A percentile compares a stretch with the other conserved stretches of the same genome.
phyloP scores from a whole-genome alignment of 1,284 basidiomycete genomes.

The Microbotryomycetes sp. region DNA sequence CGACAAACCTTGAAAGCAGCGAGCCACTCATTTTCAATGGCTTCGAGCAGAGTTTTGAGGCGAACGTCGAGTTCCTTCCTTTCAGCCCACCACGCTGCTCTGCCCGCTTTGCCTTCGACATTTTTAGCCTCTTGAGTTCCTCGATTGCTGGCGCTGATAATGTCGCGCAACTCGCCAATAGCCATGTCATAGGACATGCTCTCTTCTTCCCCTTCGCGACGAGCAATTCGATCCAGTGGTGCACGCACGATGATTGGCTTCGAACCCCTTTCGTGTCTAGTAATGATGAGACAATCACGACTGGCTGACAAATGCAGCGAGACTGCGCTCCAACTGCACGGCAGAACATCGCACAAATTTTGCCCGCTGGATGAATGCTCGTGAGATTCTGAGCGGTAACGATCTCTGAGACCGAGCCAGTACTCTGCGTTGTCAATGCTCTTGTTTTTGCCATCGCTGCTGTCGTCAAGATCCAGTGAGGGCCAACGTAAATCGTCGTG shows the following conservation, averaged over 20 bases:
- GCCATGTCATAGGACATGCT: slow-evolving; percentile 71
- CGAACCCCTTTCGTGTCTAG: slow-evolving; percentile 61
- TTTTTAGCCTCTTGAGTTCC: slow-evolving; percentile 66
- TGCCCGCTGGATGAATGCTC: slow-evolving; percentile 40
- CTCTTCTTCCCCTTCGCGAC: slow-evolving; percentile 66
- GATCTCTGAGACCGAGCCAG: slow-evolving; percentile 55
- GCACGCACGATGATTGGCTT: slow-evolving; percentile 77
- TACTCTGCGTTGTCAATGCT: slow-evolving; percentile 46
- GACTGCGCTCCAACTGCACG: slow-evolving; percentile 74
- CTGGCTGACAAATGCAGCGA: slow-evolving; percentile 78
- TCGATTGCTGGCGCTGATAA: slow-evolving; percentile 69
- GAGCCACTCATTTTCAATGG: slow-evolving; percentile 92
- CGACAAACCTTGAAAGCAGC: slow-evolving; percentile 84
- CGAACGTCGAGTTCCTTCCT: slow-evolving; percentile 68
- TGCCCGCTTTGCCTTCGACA: slow-evolving; percentile 53
- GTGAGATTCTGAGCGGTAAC: slow-evolving; percentile 51
- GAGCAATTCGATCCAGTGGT: slow-evolving; percentile 69
- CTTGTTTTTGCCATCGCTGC: slow-evolving; percentile 20
- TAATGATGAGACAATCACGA: slow-evolving; percentile 72
- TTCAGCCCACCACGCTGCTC: slow-evolving; percentile 72
- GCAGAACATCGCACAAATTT: slow-evolving; percentile 49
- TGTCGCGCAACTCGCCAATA: slow-evolving; percentile 64
- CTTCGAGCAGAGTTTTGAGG: slow-evolving; percentile 66
- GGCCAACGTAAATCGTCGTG: slow-evolving; percentile 35
- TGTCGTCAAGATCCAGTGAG: not conserved